Evolutionary conservation across 257 asterid genomes (phyloP).

Genomic region (Solanum piurae): DNA sequence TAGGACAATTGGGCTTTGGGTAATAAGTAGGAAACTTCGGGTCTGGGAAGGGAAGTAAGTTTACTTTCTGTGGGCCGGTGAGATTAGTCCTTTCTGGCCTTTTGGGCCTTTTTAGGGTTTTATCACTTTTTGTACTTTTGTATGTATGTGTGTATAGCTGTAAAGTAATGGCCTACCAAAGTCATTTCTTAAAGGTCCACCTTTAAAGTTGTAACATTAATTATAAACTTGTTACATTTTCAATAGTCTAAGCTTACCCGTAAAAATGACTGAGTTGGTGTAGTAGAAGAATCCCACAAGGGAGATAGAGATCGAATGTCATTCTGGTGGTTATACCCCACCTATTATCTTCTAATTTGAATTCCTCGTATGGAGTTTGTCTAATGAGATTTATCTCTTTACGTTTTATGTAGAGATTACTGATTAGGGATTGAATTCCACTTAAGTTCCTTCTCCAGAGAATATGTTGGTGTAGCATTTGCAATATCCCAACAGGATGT

Average conservation of each 20-base stretch:
- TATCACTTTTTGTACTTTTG: not conserved
- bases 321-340: not conserved
- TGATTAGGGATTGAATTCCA: not conserved
- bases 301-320: not conserved
- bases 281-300: fast-evolving
- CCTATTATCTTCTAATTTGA: not conserved
- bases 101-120: not conserved
- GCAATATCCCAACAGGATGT: not conserved
- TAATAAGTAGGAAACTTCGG: not conserved
- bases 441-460: too few species aligned
- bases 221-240: not conserved
- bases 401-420: too few species aligned
- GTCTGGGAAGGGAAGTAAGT: not conserved
- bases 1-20: not conserved
- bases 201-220: not conserved
- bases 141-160: not conserved
- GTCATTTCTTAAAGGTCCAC: not conserved
- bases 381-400: too few species aligned
- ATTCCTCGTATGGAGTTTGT: not conserved
- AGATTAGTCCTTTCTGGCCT: not conserved
- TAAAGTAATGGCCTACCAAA: not conserved
- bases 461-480: not conserved
- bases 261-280: not conserved
- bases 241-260: not conserved
- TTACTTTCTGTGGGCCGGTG: not conserved